Evolutionary conservation across 2,329 filamentous ascomycete genomes (phyloP), one percentile per base, ranked within the genome.

Genomic region (Moelleriella libera): DNA sequence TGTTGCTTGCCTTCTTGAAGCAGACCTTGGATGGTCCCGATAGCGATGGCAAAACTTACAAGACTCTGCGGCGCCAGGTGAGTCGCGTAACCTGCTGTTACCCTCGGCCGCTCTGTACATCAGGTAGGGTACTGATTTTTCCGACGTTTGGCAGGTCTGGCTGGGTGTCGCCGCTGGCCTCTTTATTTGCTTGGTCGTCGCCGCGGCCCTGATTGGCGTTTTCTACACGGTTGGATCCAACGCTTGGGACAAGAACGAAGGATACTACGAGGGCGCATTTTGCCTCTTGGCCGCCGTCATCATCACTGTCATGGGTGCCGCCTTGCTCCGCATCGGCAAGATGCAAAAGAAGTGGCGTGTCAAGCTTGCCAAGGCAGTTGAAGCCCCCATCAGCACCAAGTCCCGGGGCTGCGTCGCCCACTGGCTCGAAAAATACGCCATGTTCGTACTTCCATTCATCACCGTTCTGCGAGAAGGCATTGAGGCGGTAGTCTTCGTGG

Each of bases 381-480:
- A 85, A 54, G 60, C 58, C 1, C 68, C 72, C 9, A 52, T 70
- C 49, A 62, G 61, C 41, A 68, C 73, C 12, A 68, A 75, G 11
- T 66, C 66, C 12, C 60, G 59, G 3, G 59, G 59, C 29, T 67
- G 68, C 57, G 45, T 88, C 52, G 83, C 83, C 64, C 65, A 68
- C 48, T 85, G 77, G 67, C 65, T 72, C 21, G 82, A 89, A 62
- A 88, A 85, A 62, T 92, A 94, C 59, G 79, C 82, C 58, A 87
- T 94, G 83, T 92, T 94, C 61, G 64, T 86, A 43, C 69, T 94
- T 47, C 88, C 88, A 1, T 94, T 94, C 64, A 74, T 94, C 60
- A 94, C 88, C 0, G 83, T 92, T n/a, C 67, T 94, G 11, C 74
- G 88, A 37, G 88, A 94, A 62, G 88, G 88, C 3, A 76, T 94